These are phyloP conservation scores for Cylindrodendrum hubeiense DNA, from an alignment of 2,329 filamentous ascomycete genomes.

Conservation along the genomic window DNA sequence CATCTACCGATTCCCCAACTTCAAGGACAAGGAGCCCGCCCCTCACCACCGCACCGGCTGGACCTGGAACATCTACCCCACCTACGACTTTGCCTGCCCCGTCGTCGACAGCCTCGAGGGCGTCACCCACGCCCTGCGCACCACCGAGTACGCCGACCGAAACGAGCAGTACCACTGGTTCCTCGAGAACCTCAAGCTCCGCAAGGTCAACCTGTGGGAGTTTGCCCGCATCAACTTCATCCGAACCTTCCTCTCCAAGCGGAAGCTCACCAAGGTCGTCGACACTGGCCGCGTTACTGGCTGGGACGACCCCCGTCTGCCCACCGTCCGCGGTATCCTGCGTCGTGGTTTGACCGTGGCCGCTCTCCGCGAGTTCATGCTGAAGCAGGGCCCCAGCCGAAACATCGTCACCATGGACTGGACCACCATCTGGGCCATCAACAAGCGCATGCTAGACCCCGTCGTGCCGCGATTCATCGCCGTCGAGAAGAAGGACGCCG, in stretches of 20 bases:
- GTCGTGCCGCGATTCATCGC: constrained; percentile 80
- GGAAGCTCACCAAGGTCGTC: constrained; percentile 87
- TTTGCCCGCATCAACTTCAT: constrained; percentile 89
- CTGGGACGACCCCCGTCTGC: constrained; percentile 91
- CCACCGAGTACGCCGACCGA: constrained; percentile 89
- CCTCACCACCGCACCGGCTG: constrained; percentile 82
- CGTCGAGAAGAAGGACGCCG: constrained; percentile 76
- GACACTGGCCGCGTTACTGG: constrained; percentile 82
- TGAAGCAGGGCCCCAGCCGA: constrained; percentile 86
- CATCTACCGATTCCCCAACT: constrained; percentile 90
- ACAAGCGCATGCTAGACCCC: constrained; percentile 87
- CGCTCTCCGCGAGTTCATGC: constrained; percentile 84
- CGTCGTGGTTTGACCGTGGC: constrained; percentile 83
- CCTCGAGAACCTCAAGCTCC: constrained; percentile 78
- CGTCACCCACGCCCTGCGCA: constrained; percentile 85
- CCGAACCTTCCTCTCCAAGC: constrained; percentile 85
- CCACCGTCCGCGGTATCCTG: constrained; percentile 83
- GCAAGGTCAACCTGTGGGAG: constrained; percentile 86
- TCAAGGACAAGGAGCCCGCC: constrained; percentile 56
- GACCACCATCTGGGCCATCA: constrained; percentile 78
- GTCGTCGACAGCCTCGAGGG: constrained; percentile 85
- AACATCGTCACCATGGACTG: constrained; percentile 89
- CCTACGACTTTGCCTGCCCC: constrained; percentile 88
- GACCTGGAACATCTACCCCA: constrained; percentile 88
- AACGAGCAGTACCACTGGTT: constrained; percentile 92